These are phyloP conservation scores for Kurtzmaniella natalensis DNA, from an alignment of 1,139 yeast species.

Conservation along the genomic window DNA sequence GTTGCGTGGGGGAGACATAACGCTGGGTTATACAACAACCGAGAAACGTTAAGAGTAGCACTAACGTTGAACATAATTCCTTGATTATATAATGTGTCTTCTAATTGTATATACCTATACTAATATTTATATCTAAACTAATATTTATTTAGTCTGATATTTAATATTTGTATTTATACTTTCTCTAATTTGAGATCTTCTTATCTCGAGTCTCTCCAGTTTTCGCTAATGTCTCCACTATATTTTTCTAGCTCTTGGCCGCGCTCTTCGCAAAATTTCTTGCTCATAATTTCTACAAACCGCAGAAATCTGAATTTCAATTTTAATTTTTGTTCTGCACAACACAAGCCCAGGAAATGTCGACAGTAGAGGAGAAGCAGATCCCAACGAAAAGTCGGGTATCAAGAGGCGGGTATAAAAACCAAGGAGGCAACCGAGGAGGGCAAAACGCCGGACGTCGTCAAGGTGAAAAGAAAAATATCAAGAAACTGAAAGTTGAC, in stretches of 20 bases:
- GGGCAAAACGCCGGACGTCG: background rate
- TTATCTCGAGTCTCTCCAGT: too few species aligned
- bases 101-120: too few species aligned
- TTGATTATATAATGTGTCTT: too few species aligned
- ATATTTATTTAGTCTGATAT: too few species aligned
- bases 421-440: background rate
- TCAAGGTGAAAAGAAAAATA: slow-evolving; percentile 4
- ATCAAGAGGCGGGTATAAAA: background rate
- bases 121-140: too few species aligned
- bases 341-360: background rate
- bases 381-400: slow-evolving; percentile 1
- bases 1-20: slow-evolving; percentile 66
- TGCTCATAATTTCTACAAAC: too few species aligned
- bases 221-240: too few species aligned
- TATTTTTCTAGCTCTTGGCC: too few species aligned
- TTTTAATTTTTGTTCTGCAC: too few species aligned
- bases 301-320: background rate
- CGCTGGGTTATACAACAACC: slow-evolving; percentile 59
- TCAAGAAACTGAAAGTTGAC: background rate
- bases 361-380: background rate
- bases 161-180: too few species aligned
- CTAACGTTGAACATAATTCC: slow-evolving; percentile 55
- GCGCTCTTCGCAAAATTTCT: too few species aligned
- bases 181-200: too few species aligned
- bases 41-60: slow-evolving; percentile 66